Conservation (phyloP, 2,329 filamentous ascomycete genomes). For the Diaporthe ilicicola region DNA sequence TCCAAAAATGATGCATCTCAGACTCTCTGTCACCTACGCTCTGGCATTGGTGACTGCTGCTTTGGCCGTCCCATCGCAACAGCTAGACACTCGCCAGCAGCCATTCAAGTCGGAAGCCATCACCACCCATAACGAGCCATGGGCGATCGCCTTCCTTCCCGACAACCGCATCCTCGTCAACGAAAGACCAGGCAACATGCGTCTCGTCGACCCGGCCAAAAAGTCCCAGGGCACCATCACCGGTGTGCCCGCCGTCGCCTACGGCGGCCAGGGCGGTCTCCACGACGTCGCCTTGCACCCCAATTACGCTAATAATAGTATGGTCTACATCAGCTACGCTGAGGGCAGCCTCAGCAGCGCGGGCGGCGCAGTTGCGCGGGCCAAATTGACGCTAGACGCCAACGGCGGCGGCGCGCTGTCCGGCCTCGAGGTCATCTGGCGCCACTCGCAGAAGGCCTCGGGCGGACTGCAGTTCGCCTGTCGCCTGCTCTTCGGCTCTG, state of each 20-base stretch:
- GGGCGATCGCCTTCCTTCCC: conserved; percentile 45
- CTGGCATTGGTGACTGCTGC: conserved; percentile 41
- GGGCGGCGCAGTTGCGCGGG: conserved; percentile 43
- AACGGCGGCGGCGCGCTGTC: conserved; percentile 42
- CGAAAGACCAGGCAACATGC: conserved; percentile 42
- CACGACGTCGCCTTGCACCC: conserved; percentile 46
- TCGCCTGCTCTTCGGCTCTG: conserved; percentile 43
- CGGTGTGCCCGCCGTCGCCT: conserved; percentile 43
- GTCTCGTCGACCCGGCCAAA: conserved; percentile 42
- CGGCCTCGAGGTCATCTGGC: conserved; percentile 44
- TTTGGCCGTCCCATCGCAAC: conserved; percentile 41
- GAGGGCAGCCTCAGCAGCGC: conserved; percentile 39
- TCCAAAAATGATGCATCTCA: conserved; percentile 41
- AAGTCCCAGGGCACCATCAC: conserved; percentile 42
- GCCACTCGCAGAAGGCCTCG: conserved; percentile 41
- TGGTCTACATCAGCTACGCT: conserved; percentile 46
- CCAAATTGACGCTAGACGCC: conserved; percentile 42
- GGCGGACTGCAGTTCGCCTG: conserved; percentile 43
- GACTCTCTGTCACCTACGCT: conserved; percentile 41
- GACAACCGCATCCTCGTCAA: conserved; percentile 44
- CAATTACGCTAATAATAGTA: conserved; percentile 42
- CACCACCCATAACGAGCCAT: conserved; percentile 39
- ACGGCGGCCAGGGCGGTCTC: conserved; percentile 45
- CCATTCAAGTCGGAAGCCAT: conserved; percentile 38
- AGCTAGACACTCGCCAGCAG: conserved; percentile 41